phyloP scores from a whole-genome alignment of 371 early-diverging fungal genomes.

The Syncephalis plumigaleata region DNA sequence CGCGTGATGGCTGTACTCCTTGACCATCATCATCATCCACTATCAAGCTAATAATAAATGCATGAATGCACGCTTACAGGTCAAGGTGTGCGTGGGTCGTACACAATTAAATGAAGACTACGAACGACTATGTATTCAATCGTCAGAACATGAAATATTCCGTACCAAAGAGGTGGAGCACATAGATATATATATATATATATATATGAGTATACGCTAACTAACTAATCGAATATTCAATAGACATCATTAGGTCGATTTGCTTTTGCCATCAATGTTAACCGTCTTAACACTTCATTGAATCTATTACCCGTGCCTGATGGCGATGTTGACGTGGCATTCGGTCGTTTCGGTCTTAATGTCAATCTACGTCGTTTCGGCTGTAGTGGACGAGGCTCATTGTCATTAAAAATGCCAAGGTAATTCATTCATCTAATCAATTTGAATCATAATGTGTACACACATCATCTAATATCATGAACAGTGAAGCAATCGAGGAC shows the following conservation, averaged over 20 bases:
- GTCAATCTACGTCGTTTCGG: conserved; percentile 37
- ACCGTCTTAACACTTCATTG: conserved; percentile 30
- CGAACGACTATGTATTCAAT: background rate
- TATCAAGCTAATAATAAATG: background rate
- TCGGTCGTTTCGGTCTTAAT: conserved; percentile 33
- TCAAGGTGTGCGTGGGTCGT: conserved; percentile 29
- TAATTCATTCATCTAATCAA: too few species aligned
- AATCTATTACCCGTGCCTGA: conserved; percentile 40
- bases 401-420: conserved; percentile 39
- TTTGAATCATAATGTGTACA: background rate
- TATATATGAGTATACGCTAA: background rate
- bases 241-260: conserved; percentile 37
- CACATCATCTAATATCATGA: background rate
- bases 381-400: conserved; percentile 40
- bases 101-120: conserved; percentile 8
- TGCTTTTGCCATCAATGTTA: conserved; percentile 28
- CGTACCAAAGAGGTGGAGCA: background rate
- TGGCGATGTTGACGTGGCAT: conserved; percentile 36
- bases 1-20: background rate
- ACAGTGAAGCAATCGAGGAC: conserved; percentile 40
- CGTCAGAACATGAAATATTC: background rate
- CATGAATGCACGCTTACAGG: conserved; percentile 9
- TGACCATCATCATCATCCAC: too few species aligned
- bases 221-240: background rate
- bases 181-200: background rate